A percentile compares a stretch with the other conserved stretches of the same genome.
Conservation (phyloP, 139 green algal species). For the Tetraselmis chui region DNA sequence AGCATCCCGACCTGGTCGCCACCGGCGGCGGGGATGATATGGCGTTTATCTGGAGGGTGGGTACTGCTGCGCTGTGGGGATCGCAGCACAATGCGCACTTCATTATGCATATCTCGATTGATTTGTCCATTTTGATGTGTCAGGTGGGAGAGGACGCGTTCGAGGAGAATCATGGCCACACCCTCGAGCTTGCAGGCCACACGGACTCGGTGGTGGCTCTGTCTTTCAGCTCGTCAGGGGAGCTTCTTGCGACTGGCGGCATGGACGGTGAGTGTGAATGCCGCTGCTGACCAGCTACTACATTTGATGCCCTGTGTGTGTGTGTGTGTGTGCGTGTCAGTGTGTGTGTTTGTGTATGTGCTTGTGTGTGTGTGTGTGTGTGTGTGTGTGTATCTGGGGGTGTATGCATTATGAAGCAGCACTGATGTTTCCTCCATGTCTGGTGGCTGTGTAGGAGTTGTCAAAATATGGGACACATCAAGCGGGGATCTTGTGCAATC, state of each 20-base stretch:
- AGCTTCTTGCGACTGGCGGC: constrained; percentile 70
- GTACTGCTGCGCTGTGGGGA: not conserved
- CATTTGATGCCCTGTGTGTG: not conserved
- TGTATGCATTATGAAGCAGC: not conserved
- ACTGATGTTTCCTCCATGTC: constrained; percentile 3
- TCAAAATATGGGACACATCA: constrained; percentile 21
- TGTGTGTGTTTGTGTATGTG: too few species aligned
- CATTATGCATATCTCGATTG: too few species aligned
- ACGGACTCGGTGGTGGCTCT: constrained; percentile 74
- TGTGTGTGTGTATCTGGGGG: not conserved
- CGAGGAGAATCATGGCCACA: constrained; percentile 41
- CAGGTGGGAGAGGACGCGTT: constrained; percentile 58
- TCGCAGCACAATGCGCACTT: not conserved
- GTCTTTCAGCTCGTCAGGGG: constrained; percentile 66
- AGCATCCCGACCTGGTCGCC: constrained; percentile 53
- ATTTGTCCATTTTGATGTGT: too few species aligned
- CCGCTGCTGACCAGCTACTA: too few species aligned
- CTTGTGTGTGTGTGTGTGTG: constrained; percentile 3
- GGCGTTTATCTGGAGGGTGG: constrained; percentile 64
- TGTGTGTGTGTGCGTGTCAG: too few species aligned
- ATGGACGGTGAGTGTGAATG: constrained; percentile 79
- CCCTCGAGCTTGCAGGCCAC: constrained; percentile 69
- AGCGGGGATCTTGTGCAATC: constrained; percentile 30
- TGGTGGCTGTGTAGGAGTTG: not conserved
- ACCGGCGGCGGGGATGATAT: constrained; percentile 71